Evolutionary conservation across 1,139 yeast species (phyloP), one percentile per base, ranked within the genome.

Genomic region (Nakaseomyces uthaithaninus): DNA sequence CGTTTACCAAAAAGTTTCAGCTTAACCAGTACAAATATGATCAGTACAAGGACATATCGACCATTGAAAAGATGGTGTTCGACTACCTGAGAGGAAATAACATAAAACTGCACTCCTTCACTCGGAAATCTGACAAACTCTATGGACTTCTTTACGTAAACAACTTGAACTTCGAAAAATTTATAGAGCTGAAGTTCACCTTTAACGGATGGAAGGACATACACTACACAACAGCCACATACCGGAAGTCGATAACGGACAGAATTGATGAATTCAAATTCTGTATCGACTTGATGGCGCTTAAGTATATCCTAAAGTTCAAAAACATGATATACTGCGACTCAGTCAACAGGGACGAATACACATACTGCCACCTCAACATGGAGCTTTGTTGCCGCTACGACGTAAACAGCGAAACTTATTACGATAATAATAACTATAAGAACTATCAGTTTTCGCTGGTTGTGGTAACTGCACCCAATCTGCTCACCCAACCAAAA

Each of bases 391-490:
- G 62, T 39, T 57, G 61, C 36, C 46, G 57, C 5, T 59, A 59
- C 40, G 60, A 59, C 42, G 63, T 57, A 7, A 53, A 50, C 42
- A 49, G 49, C 22, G 60, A 55, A 38, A 58, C 60, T 3, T 57
- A 51, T 33, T 59, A 55, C 42, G 63, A 59, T 42, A 59, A 59
- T 35, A 59, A 59, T 37, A 51, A 56, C 37, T 56, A 57, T 37
- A 50, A 53, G 12, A 57, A 59, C 39, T 59, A 55, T 17, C 24
- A 37, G 4, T 14, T 16, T 16, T 6, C 39, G 3, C 14, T 37
- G 20, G 39, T 37, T 8, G 14, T 37, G 4, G 39, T 27, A 12
- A 23, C 39, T 8, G 35, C 35, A 9, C 12, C 39, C n/a, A 34
- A 19, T 17, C 20, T n/a, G 6, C 8, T 31, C 25, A 4, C 12